Percentiles rank a stretch among this genome's conserved stretches.
These are phyloP conservation scores for Sporisorium graminicola DNA, from an alignment of 1,284 basidiomycete species.

Conservation along the genomic window DNA sequence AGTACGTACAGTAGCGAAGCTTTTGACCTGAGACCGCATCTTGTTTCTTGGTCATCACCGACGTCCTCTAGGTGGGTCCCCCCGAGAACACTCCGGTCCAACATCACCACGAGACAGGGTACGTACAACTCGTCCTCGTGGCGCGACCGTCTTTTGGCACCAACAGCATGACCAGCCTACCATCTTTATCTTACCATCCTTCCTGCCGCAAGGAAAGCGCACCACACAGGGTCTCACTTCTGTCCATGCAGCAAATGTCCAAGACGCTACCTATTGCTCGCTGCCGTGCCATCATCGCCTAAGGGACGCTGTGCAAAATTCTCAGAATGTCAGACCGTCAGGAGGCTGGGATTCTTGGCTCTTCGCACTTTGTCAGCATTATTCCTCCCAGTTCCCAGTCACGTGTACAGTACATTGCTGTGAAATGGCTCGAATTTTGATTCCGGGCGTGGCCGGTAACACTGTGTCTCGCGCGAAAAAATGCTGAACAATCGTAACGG, in stretches of 20 bases:
- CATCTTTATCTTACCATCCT: no score
- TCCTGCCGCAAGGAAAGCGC: no score
- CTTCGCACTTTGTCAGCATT: conserved; percentile 17
- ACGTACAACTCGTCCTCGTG: no score
- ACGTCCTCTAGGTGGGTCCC: not conserved
- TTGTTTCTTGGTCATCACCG: not conserved
- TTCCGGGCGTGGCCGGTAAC: conserved; percentile 11
- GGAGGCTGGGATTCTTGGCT: no score
- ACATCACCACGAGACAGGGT: no score
- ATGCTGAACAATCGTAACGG: not conserved
- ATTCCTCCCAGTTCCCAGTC: not conserved
- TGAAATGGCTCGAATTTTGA: not conserved
- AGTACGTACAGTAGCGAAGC: not conserved
- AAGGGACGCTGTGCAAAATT: not conserved
- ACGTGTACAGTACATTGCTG: no score
- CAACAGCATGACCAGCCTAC: no score
- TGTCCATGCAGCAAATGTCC: no score
- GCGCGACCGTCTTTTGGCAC: no score
- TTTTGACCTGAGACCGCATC: conserved; percentile 23
- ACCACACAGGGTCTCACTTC: no score
- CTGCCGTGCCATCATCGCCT: no score
- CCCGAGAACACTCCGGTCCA: not conserved
- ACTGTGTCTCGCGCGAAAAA: conserved; percentile 24
- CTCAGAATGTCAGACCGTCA: not conserved
- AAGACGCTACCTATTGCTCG: no score